Evolutionary conservation across 2,329 filamentous ascomycete species (phyloP).

Genomic region (Alternaria ventricosa): DNA sequence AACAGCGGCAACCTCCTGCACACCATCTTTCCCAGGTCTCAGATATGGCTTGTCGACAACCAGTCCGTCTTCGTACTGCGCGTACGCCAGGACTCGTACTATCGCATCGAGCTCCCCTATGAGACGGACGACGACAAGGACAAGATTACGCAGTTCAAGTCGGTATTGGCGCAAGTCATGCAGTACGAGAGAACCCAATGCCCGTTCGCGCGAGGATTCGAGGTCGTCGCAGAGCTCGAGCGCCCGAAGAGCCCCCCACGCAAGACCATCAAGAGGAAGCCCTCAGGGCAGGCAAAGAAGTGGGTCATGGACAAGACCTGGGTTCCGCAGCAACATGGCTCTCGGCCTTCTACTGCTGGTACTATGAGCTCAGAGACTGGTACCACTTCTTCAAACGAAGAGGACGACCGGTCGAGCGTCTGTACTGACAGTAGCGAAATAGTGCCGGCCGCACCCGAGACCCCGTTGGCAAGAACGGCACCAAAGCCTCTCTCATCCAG

Average conservation of each 20-base stretch:
- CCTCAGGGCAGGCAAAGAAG: conserved; percentile 58
- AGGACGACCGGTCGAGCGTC: conserved; percentile 45
- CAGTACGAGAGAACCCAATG: conserved; percentile 88
- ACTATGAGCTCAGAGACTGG: conserved; percentile 39
- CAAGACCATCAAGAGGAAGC: conserved; percentile 62
- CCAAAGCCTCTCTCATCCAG: conserved; percentile 13
- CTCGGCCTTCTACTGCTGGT: conserved; percentile 37
- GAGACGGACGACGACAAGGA: conserved; percentile 67
- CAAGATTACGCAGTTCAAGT: conserved; percentile 71
- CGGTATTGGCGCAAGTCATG: conserved; percentile 73
- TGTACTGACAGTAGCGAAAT: conserved; percentile 40
- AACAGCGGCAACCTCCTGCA: conserved; percentile 84
- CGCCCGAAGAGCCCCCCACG: conserved; percentile 66
- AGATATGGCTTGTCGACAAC: conserved; percentile 92
- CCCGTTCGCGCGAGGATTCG: conserved; percentile 81
- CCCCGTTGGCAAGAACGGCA: conserved; percentile 23
- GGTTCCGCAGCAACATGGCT: conserved; percentile 54
- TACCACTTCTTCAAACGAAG: conserved; percentile 41
- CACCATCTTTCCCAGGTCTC: conserved; percentile 85
- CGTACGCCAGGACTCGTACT: conserved; percentile 82
- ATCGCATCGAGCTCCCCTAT: conserved; percentile 84
- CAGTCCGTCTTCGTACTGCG: conserved; percentile 85
- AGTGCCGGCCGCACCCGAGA: conserved; percentile 29
- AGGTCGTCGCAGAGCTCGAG: conserved; percentile 74
- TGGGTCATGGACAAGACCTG: conserved; percentile 57